A percentile compares a stretch with the other conserved stretches of the same genome.
Conservation (phyloP, 805 yeast species). For the Zygotorulaspora danielsina region DNA sequence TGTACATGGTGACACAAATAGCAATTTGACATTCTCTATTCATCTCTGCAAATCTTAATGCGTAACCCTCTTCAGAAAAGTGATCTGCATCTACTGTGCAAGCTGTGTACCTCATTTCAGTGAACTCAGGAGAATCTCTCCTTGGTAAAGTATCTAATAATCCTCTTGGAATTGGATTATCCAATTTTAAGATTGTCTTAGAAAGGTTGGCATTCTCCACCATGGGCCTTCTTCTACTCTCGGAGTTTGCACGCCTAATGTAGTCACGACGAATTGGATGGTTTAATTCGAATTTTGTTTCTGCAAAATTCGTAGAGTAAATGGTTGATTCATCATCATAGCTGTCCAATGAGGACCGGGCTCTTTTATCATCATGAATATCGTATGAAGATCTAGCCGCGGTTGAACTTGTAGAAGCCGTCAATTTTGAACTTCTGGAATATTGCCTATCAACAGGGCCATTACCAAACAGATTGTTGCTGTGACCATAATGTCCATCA, state of each 20-base stretch:
- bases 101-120: constrained; percentile 96
- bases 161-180: constrained; percentile 91
- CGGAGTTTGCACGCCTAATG: constrained; percentile 56
- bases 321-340: constrained; percentile 37
- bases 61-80: constrained; percentile 73
- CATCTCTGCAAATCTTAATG: constrained; percentile 77
- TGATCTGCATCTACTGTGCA: constrained; percentile 92
- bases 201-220: constrained; percentile 47
- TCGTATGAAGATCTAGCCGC: constrained; percentile 25
- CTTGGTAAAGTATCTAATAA: constrained; percentile 78
- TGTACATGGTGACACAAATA: constrained; percentile 94
- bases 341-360: constrained; percentile 58
- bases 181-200: constrained; percentile 66
- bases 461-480: constrained; percentile 10
- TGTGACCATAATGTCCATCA: constrained; percentile 9
- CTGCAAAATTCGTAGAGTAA: constrained; percentile 35
- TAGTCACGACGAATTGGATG: constrained; percentile 35
- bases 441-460: constrained; percentile 17
- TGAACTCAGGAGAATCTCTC: constrained; percentile 86
- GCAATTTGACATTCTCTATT: constrained; percentile 90
- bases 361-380: constrained; percentile 23
- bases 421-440: constrained; percentile 21
- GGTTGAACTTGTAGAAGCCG: constrained; percentile 26
- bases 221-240: constrained; percentile 59
- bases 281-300: constrained; percentile 36